phyloP scores from a whole-genome alignment of 176 grass and related monocot genomes.

The Oryza glaberrima region DNA sequence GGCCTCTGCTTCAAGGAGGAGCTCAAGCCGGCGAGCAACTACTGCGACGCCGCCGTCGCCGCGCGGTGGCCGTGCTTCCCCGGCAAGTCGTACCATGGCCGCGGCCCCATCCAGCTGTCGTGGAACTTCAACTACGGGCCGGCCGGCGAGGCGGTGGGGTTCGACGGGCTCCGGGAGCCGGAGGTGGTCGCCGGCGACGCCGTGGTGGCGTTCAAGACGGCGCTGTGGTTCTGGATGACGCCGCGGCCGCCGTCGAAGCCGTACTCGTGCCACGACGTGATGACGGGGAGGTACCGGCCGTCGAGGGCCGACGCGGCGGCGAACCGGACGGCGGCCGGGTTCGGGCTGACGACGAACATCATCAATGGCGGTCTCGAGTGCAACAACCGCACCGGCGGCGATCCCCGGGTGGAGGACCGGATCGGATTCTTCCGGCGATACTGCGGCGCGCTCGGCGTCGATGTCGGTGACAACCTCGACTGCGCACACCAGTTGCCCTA shows the following conservation, averaged over 20 bases:
- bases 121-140: slow-evolving; percentile 95
- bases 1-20: slow-evolving; percentile 91
- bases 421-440: slow-evolving; percentile 65
- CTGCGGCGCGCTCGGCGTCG: slow-evolving; percentile 47
- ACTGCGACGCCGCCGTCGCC: slow-evolving; percentile 53
- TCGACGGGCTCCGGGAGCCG: slow-evolving; percentile 58
- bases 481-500: slow-evolving; percentile 67
- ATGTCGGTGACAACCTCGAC: slow-evolving; percentile 57
- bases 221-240: slow-evolving; percentile 92
- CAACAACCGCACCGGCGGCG: background rate
- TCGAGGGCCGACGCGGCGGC: slow-evolving; percentile 31
- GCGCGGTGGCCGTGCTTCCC: slow-evolving; percentile 55
- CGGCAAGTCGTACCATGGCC: slow-evolving; percentile 73
- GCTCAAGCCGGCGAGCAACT: slow-evolving; percentile 46
- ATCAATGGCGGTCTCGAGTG: slow-evolving; percentile 88
- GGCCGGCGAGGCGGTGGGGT: slow-evolving; percentile 57
- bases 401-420: slow-evolving; percentile 46
- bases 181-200: slow-evolving; percentile 52
- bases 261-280: slow-evolving; percentile 73
- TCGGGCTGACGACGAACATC: slow-evolving; percentile 84
- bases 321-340: slow-evolving; percentile 54
- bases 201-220: slow-evolving; percentile 58
- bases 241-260: slow-evolving; percentile 56
- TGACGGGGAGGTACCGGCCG: slow-evolving; percentile 59
- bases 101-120: slow-evolving; percentile 88